phyloP scores from a whole-genome alignment of 176 grass and related monocot species.

The Zea mays region Zm-B73-REFERENCE-NAM-5.0 NC_050097.1:80521501-80522000 shows the following conservation, averaged over 20 bases:
- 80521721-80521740: neutral
- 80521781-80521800: neutral
- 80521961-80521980: too few relatives aligned
- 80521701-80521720: conserved; percentile 3
- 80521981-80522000: too few relatives aligned
- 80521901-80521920: neutral
- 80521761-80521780: neutral
- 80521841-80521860: neutral
- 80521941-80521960: too few relatives aligned
- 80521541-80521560: neutral
- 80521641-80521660: neutral
- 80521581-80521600: neutral
- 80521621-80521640: neutral
- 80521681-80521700: neutral
- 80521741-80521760: neutral
- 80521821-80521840: neutral
- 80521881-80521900: neutral
- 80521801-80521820: too few relatives aligned
- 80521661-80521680: conserved; percentile 1
- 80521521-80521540: neutral
- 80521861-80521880: neutral
- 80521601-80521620: conserved; percentile 28
- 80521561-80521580: neutral
- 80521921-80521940: neutral
- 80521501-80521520: conserved; percentile 3